A percentile compares a stretch with the other conserved stretches of the same genome.
phyloP scores from a whole-genome alignment of 129 eudicot species.

The carrot (Daucus carota) region DH1_v3.0 NC_030386.2:35990001-35990500 shows the following conservation, averaged over 20 bases:
- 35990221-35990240: background rate
- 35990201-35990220: background rate
- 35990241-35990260: background rate
- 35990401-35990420: background rate
- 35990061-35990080: constrained; percentile 28
- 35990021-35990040: constrained; percentile 52
- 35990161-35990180: background rate
- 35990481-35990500: background rate
- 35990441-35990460: background rate
- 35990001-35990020: constrained; percentile 65
- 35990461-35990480: background rate
- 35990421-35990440: background rate
- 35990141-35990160: background rate
- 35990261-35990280: background rate
- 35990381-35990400: background rate
- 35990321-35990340: background rate
- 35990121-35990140: constrained; percentile 1
- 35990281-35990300: background rate
- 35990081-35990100: constrained; percentile 23
- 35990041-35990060: constrained; percentile 69
- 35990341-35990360: background rate
- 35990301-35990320: background rate
- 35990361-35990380: background rate
- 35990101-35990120: constrained; percentile 18
- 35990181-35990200: background rate